Base-by-base conservation (phyloP, 2,329 filamentous ascomycete species). In the Fusarium nygamai region DNA sequence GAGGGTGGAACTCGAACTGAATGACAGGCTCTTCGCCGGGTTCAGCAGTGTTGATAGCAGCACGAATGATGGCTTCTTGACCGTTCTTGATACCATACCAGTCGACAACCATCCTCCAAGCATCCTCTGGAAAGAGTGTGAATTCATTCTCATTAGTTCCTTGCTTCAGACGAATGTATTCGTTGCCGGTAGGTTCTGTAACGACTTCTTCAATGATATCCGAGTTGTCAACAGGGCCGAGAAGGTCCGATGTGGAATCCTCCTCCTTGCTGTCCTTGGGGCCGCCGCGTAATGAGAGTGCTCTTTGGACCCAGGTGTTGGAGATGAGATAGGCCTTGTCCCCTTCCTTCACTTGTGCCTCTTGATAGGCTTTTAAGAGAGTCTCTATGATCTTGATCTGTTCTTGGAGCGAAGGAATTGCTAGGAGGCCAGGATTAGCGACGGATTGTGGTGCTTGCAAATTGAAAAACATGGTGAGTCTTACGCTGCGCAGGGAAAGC, bases 171-270 rank as follows among this genome's bases (percentile, higher is more conserved):
- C 93, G 91, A 38, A 96, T 89, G 78, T 95, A 97, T 22, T 88
- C 85, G 20, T 84, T 83, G 50, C 84, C 85, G 24, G 81, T 81
- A 16, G 86, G 83, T 67, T 90, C 88, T 57, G 82, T 82, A 64
- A 91, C 84, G 41, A 88, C 86, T 71, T 91, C 88, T 67, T 91
- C 85, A 59, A 95, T 90, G 69, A 98, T 91, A 79, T 95, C 93
- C 1, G 93, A 91, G 80, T 98, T 98, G 85, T 98, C 94, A 38
- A 98, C 89, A 0, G 94, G 93, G 3, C 95, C 95, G 64, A 96
- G 88, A 13, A 84, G 77, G 9, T 90, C 88, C 66, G 92, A 88
- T 17, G 86, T 80, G n/a, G 87, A 84, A 71, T 93, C 93, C 69
- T 89, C 87, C 69, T 88, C 88, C 71, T 88, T 86, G 27, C 86